Percentiles rank a stretch among this genome's conserved stretches.
Conservation (phyloP, 2,329 filamentous ascomycete genomes). For the Mycogone perniciosa region DNA sequence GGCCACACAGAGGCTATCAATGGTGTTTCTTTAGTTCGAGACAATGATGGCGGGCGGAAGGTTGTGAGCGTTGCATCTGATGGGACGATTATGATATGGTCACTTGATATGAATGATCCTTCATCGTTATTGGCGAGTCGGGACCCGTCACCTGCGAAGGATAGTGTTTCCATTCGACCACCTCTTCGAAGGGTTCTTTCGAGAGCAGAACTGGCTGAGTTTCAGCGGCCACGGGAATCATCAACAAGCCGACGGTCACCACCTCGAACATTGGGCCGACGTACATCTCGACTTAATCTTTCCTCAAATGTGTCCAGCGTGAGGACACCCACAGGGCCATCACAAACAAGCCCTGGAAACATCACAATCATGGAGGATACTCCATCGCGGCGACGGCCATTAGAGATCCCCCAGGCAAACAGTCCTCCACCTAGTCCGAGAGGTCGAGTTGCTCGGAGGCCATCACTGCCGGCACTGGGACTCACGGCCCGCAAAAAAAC, state of each 20-base stretch:
- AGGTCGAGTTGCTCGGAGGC: slow-evolving; percentile 39
- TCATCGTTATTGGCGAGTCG: slow-evolving; percentile 36
- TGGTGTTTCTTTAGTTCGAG: slow-evolving; percentile 67
- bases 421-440: slow-evolving; percentile 49
- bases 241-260: slow-evolving; percentile 48
- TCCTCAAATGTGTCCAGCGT: slow-evolving; percentile 25
- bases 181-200: slow-evolving; percentile 82
- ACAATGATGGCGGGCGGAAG: slow-evolving; percentile 47
- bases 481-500: slow-evolving; percentile 43
- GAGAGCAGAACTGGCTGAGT: slow-evolving; percentile 78
- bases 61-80: slow-evolving; percentile 72
- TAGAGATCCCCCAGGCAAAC: slow-evolving; percentile 36
- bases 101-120: slow-evolving; percentile 45
- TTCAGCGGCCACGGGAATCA: slow-evolving; percentile 46
- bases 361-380: slow-evolving; percentile 38
- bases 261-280: slow-evolving; percentile 46
- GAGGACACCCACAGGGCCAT: slow-evolving; percentile 34
- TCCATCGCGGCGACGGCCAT: slow-evolving; percentile 42
- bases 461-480: slow-evolving; percentile 48
- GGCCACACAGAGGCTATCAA: slow-evolving; percentile 93
- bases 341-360: slow-evolving; percentile 36
- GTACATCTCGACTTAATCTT: slow-evolving; percentile 47
- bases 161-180: slow-evolving; percentile 51
- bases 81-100: slow-evolving; percentile 79
- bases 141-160: slow-evolving; percentile 50